phyloP scores from a whole-genome alignment of 2,329 filamentous ascomycete species.

The Talaromyces sp. region DNA sequence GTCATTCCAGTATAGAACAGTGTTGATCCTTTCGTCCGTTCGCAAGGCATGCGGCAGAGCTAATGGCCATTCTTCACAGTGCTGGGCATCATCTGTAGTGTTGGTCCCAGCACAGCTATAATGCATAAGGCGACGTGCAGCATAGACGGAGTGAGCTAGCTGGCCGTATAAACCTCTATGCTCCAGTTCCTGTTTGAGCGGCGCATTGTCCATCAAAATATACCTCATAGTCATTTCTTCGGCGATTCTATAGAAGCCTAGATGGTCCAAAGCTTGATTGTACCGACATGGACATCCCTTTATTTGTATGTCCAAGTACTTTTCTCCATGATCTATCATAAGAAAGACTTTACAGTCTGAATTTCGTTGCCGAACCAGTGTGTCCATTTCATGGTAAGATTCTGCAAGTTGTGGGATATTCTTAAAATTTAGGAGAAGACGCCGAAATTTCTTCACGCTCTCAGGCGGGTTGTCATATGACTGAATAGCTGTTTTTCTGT shows the following conservation, averaged over 20 bases:
- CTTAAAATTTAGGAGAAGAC: not conserved
- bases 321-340: not conserved
- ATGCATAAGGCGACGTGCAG: not conserved
- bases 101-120: not conserved
- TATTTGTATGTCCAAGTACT: not conserved
- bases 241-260: not conserved
- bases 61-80: not conserved
- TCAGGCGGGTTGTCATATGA: not conserved
- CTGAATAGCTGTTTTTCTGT: not conserved
- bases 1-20: not conserved
- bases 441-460: not conserved
- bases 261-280: not conserved
- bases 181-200: not conserved
- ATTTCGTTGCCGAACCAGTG: not conserved
- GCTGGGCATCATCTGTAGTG: not conserved
- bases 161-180: not conserved
- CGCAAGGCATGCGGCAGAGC: not conserved
- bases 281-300: not conserved
- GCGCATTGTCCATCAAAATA: not conserved
- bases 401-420: not conserved
- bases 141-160: not conserved
- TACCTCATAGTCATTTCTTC: not conserved
- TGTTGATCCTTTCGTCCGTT: not conserved
- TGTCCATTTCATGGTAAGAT: not conserved
- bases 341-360: not conserved